A percentile compares a stretch with the other conserved stretches of the same genome.
These are phyloP conservation scores for Plasmodium fragile DNA, from an alignment of 169 alveolate genomes.

Conservation along the genomic window DNA sequence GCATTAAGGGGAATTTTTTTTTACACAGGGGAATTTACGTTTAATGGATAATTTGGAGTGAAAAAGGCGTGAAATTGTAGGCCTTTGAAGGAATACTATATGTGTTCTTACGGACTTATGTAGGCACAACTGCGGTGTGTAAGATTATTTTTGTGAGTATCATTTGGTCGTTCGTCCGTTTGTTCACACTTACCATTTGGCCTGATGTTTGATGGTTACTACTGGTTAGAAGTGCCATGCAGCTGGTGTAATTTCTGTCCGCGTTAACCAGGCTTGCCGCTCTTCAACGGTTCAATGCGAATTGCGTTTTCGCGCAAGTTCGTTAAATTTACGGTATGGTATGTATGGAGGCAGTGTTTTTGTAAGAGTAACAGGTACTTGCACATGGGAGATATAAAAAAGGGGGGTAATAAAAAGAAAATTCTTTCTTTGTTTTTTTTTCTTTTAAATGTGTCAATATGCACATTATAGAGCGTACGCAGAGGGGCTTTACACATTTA, in stretches of 20 bases:
- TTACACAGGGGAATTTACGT: background rate
- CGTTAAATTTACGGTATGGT: background rate
- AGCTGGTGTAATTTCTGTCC: background rate
- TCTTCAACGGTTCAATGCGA: background rate
- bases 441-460: background rate
- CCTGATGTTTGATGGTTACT: background rate
- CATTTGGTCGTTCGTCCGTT: background rate
- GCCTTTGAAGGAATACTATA: background rate
- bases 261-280: background rate
- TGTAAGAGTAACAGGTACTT: background rate
- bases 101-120: background rate
- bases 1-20: background rate
- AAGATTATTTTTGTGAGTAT: background rate
- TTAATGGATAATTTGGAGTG: background rate
- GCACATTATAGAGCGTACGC: background rate
- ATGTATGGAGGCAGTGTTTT: background rate
- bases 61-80: background rate
- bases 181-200: background rate
- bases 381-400: background rate
- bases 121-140: background rate
- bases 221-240: background rate
- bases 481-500: background rate
- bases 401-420: background rate
- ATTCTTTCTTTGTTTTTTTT: background rate
- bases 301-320: background rate